Base-by-base conservation (phyloP, 1,284 basidiomycete species). In the Ganoderma sp. region DNA sequence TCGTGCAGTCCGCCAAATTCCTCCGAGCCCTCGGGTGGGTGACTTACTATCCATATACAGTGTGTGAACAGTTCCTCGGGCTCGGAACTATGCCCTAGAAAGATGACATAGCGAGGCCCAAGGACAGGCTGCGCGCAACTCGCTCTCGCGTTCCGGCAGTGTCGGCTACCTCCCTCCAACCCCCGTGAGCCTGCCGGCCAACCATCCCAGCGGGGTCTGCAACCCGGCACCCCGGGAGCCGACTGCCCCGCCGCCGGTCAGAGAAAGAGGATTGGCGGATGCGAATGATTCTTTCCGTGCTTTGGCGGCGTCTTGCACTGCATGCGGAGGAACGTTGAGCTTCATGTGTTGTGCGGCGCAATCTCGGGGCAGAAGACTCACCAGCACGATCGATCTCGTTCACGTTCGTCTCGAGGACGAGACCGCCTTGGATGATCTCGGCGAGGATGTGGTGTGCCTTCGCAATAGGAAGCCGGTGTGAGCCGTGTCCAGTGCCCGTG, bases 371-470 rank as follows among this genome's bases (percentile, higher is more conserved):
- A 50, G 39, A 12, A 59, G 48, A 83, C 89, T 73, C 75, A 94
- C 94, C 89, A 73, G 90, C 88, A 67, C 81, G 81, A 71, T 91
- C 90, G 66, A 98, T 98, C 79, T 97, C 95, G 71, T 94, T 93
- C 64, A 98, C 93, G 78, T 97, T 98, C 7, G 98, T 99, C 80
- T 99, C 98, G n/a, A 99, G 84, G 2, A 99, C 98, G 41, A 99
- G 84, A 0, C 98, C 98, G 37, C 97, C 98, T 82, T 99, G 97
- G 39, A 99, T 95, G 61, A 99, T 91, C 80, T 99, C 97, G 43
- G 92, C 87, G 58, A 99, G 87, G 61, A 99, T 95, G 73, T 97
- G 93, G 77, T 99, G 96, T 8, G 95, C 95, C 94, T 96, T 54
- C 41, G 67, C 75, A 32, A 64, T 32, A 65, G 50, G 41, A 71